These are phyloP conservation scores for Leishmania turanica DNA, from an alignment of 208 protist genomes.

Conservation along the genomic window DNA sequence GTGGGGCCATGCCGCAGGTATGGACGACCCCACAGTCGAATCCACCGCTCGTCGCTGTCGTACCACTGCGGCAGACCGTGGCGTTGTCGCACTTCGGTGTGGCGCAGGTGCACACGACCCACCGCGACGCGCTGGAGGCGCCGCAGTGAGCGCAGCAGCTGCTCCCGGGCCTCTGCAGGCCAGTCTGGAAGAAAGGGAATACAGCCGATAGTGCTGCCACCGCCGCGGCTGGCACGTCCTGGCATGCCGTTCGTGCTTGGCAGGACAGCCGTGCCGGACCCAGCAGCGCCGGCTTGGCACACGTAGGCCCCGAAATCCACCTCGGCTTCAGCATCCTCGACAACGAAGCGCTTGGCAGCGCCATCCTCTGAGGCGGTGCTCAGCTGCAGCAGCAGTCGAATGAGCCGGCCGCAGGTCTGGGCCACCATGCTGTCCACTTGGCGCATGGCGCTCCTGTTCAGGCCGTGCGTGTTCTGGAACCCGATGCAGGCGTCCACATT, in stretches of 20 bases:
- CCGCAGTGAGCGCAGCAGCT: constrained; percentile 52
- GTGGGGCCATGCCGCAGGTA: constrained; percentile 1
- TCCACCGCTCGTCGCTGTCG: constrained; percentile 22
- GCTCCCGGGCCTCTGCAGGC: constrained; percentile 29
- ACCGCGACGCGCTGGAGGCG: constrained; percentile 54
- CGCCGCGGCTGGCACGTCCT: background rate
- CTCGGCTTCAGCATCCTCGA: constrained; percentile 6
- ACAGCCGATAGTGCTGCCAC: background rate
- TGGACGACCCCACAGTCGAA: constrained; percentile 24
- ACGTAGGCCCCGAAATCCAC: constrained; percentile 40
- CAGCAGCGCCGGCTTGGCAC: background rate
- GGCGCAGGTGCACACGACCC: constrained; percentile 39
- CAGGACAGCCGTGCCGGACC: too few relatives aligned
- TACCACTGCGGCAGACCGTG: constrained; percentile 42
- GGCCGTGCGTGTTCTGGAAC: constrained; percentile 25
- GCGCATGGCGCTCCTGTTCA: constrained; percentile 63
- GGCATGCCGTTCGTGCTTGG: background rate
- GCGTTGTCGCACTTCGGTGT: background rate
- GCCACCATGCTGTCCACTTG: constrained; percentile 59
- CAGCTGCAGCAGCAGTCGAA: constrained; percentile 33
- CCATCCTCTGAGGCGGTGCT: background rate
- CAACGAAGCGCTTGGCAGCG: background rate
- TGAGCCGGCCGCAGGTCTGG: constrained; percentile 60
- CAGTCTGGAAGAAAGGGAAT: constrained; percentile 33
- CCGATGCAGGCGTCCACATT: constrained; percentile 22